Conservation (phyloP, 192 early-diverging fungal genomes). For the Coemansia sp. region DNA sequence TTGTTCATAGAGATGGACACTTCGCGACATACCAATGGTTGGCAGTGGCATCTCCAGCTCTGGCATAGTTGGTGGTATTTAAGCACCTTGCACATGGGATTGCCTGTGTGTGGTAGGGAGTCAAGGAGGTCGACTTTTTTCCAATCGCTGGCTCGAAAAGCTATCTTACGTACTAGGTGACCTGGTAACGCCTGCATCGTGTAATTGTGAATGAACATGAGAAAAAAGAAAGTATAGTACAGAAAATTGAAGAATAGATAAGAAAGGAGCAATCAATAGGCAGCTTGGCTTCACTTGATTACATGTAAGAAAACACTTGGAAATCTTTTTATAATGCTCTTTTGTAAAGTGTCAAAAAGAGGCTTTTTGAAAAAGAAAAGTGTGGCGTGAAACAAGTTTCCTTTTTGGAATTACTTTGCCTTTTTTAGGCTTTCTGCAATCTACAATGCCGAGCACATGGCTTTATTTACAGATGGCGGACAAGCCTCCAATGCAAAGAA, state of each 20-base stretch:
- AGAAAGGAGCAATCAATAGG: neutral
- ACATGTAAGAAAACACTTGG: neutral
- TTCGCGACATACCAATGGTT: conserved; percentile 20
- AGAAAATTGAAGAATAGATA: neutral
- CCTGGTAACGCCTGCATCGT: conserved; percentile 15
- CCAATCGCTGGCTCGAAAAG: conserved; percentile 16
- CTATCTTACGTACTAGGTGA: conserved; percentile 17
- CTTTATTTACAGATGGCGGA: too few species aligned
- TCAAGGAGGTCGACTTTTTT: neutral
- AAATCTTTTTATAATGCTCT: neutral
- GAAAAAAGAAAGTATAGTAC: neutral
- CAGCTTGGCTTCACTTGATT: neutral
- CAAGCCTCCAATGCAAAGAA: too few species aligned
- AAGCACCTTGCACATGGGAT: conserved; percentile 27
- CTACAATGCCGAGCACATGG: too few species aligned
- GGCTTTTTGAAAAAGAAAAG: neutral
- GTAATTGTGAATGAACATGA: neutral
- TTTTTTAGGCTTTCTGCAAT: too few species aligned
- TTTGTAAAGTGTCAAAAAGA: neutral
- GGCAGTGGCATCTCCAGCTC: conserved; percentile 21
- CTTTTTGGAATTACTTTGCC: too few species aligned
- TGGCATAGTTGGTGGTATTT: conserved; percentile 20
- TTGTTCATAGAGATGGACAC: conserved; percentile 6
- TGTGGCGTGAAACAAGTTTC: too few species aligned
- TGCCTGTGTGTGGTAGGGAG: conserved; percentile 5